Conservation (phyloP, 805 yeast genomes). For the Brettanomyces sp. region DNA sequence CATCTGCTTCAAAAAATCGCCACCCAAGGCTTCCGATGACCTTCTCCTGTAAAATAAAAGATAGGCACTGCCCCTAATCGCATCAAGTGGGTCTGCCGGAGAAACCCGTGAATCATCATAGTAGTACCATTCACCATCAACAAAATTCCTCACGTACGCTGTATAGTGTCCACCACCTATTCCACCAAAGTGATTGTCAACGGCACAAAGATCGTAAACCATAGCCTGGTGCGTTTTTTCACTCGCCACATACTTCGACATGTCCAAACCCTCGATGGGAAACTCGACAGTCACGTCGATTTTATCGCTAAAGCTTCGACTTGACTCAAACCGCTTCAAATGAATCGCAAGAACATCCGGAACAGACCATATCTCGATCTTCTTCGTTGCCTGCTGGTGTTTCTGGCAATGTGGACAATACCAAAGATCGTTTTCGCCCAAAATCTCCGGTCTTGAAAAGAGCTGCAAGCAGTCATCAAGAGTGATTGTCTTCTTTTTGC, state of each 20-base stretch:
- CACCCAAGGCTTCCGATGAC: constrained; percentile 34
- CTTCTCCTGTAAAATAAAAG: constrained; percentile 71
- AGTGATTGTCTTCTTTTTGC: constrained; percentile 34
- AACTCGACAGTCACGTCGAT: constrained; percentile 78
- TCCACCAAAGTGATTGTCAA: constrained; percentile 94
- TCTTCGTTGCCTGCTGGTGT: constrained; percentile 84
- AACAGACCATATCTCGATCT: constrained; percentile 85
- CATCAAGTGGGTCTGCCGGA: constrained; percentile 45
- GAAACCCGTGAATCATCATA: constrained; percentile 79
- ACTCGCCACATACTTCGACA: constrained; percentile 45
- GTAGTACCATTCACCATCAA: constrained; percentile 77
- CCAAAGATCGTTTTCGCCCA: constrained; percentile 89
- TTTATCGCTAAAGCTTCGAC: constrained; percentile 79
- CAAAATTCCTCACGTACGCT: constrained; percentile 72
- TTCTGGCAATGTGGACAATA: constrained; percentile 86
- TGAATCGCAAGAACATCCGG: constrained; percentile 90
- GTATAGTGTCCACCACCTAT: constrained; percentile 98
- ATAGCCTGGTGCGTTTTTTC: constrained; percentile 25
- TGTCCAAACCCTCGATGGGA: constrained; percentile 76
- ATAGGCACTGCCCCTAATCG: constrained; percentile 76
- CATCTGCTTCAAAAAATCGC: constrained; percentile 32
- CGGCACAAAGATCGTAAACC: constrained; percentile 83
- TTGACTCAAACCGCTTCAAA: constrained; percentile 80
- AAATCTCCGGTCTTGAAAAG: constrained; percentile 74
- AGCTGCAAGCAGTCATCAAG: constrained; percentile 65